phyloP scores from a whole-genome alignment of 495 filamentous ascomycete genomes.

The Tetracladium setigerum region DNA sequence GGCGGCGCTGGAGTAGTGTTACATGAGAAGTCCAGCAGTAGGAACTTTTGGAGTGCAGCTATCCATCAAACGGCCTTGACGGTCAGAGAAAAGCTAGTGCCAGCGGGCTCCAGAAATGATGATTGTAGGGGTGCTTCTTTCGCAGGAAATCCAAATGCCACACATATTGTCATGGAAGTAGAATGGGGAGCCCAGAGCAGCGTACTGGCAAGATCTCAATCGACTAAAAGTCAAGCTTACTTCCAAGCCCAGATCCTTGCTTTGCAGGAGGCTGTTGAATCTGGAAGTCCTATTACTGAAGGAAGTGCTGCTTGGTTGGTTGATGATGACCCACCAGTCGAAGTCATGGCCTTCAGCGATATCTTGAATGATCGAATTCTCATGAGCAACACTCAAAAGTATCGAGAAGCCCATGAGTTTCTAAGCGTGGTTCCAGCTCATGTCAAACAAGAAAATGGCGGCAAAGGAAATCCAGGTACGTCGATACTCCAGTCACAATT shows the following conservation, averaged over 20 bases:
- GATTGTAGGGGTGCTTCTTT: neutral
- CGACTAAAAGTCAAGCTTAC: neutral
- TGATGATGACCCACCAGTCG: slow-evolving; percentile 3
- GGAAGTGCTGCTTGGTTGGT: neutral
- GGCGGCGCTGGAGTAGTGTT: slow-evolving; percentile 15
- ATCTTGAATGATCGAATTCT: slow-evolving; percentile 15
- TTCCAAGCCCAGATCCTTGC: slow-evolving; percentile 7
- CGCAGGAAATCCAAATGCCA: slow-evolving; percentile 9
- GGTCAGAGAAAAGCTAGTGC: slow-evolving; percentile 13
- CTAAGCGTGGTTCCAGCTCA: slow-evolving; percentile 15
- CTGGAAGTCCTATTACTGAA: neutral
- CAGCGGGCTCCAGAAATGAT: slow-evolving; percentile 5
- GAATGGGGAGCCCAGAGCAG: slow-evolving; percentile 21
- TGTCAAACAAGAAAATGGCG: slow-evolving; percentile 14
- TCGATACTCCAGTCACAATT: no score
- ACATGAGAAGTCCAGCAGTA: slow-evolving; percentile 4
- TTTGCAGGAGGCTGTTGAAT: slow-evolving; percentile 11
- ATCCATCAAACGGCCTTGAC: slow-evolving; percentile 12
- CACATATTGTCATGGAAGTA: slow-evolving; percentile 21
- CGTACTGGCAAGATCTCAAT: slow-evolving; percentile 1
- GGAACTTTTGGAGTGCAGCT: slow-evolving; percentile 5
- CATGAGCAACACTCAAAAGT: slow-evolving; percentile 10
- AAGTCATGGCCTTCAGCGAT: slow-evolving; percentile 18
- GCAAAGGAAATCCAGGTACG: slow-evolving; percentile 22
- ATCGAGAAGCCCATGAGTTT: slow-evolving; percentile 18